phyloP scores from a whole-genome alignment of 2,329 filamentous ascomycete genomes.

The Venturia oleaginea region DNA sequence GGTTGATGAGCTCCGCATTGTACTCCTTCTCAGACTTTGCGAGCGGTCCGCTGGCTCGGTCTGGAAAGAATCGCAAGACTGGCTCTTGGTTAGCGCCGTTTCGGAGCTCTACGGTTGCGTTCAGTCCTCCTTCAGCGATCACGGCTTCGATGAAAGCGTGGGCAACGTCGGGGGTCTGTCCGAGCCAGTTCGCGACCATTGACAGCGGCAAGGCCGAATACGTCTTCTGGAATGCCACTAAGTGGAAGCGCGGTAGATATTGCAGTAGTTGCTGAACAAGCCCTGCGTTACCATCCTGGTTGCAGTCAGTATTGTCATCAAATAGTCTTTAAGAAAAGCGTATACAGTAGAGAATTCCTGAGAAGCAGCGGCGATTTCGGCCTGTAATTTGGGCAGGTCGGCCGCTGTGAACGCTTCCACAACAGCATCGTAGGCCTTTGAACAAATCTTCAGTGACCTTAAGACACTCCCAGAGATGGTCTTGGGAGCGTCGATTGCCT shows the following conservation, averaged over 20 bases:
- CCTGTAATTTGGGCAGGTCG: constrained; percentile 50
- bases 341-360: background rate
- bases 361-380: constrained; percentile 52
- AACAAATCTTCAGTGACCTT: constrained; percentile 49
- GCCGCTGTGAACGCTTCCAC: constrained; percentile 58
- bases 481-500: constrained; percentile 7
- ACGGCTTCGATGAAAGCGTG: constrained; percentile 45
- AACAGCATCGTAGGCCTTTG: constrained; percentile 62
- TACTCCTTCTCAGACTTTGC: constrained; percentile 32
- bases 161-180: constrained; percentile 41
- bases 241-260: constrained; percentile 66
- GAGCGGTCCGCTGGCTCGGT: constrained; percentile 27
- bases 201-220: constrained; percentile 56
- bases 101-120: constrained; percentile 41
- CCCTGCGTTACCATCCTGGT: constrained; percentile 59
- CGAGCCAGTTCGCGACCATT: constrained; percentile 43
- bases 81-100: constrained; percentile 29
- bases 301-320: constrained; percentile 11
- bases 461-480: constrained; percentile 20
- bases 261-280: constrained; percentile 61
- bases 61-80: constrained; percentile 46
- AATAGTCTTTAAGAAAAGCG: background rate
- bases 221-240: constrained; percentile 62
- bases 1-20: constrained; percentile 37
- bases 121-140: constrained; percentile 41